Conservation (phyloP, 176 grass and related monocot genomes). For the Pharus latifolius region DNA sequence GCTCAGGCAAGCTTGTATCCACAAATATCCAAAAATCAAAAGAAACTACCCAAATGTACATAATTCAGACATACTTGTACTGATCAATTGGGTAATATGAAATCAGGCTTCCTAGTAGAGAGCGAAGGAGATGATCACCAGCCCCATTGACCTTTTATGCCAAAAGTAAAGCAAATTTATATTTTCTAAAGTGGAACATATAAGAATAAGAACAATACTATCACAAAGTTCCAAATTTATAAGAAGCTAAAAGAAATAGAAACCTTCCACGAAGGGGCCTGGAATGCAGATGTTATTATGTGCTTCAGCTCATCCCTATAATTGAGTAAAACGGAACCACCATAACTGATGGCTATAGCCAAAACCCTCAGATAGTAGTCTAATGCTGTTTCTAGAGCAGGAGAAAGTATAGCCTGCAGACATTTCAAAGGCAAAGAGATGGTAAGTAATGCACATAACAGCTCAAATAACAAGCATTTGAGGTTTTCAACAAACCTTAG, state of each 20-base stretch:
- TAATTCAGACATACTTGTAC: slow-evolving; percentile 56
- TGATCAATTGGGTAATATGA: slow-evolving; percentile 78
- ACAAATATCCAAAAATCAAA: slow-evolving; percentile 14
- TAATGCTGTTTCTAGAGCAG: slow-evolving; percentile 79
- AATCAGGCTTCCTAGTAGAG: slow-evolving; percentile 72
- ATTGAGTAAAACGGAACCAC: slow-evolving; percentile 55
- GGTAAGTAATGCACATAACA: background rate
- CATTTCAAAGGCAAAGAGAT: background rate
- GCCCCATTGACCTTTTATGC: slow-evolving; percentile 76
- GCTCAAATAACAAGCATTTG: slow-evolving; percentile 3
- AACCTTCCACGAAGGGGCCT: slow-evolving; percentile 97
- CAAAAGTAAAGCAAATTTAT: slow-evolving; percentile 2
- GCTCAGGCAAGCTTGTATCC: background rate
- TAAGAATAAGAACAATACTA: background rate
- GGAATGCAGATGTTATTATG: slow-evolving; percentile 67
- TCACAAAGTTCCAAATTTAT: background rate
- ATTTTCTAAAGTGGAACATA: background rate
- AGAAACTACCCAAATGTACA: slow-evolving; percentile 8
- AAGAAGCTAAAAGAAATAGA: background rate
- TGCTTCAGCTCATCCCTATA: slow-evolving; percentile 65
- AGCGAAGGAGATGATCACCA: slow-evolving; percentile 84
- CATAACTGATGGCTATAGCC: slow-evolving; percentile 80
- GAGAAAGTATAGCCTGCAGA: slow-evolving; percentile 78
- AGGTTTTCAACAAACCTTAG: slow-evolving; percentile 56
- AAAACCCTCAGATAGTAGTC: slow-evolving; percentile 93